A percentile compares a stretch with the other conserved stretches of the same genome.
phyloP scores from a whole-genome alignment of 2,329 filamentous ascomycete genomes.

The Colletotrichum sp. region DNA sequence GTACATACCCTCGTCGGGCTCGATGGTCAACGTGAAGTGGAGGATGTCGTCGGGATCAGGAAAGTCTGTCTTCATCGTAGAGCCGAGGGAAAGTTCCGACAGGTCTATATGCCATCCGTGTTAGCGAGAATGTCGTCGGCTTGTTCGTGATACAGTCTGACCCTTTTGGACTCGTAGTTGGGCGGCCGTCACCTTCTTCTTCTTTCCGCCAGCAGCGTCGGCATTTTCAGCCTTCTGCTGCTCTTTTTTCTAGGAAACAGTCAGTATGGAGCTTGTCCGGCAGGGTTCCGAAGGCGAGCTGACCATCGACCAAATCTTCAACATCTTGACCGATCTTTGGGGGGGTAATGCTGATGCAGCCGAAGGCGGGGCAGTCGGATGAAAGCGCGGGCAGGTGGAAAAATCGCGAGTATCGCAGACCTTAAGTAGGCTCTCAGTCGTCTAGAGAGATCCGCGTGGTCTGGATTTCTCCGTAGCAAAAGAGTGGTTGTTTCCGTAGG shows the following conservation, averaged over 20 bases:
- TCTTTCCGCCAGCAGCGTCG: constrained; percentile 76
- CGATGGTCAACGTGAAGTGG: constrained; percentile 81
- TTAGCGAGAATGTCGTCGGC: not conserved
- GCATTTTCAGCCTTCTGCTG: constrained; percentile 93
- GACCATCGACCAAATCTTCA: constrained; percentile 99
- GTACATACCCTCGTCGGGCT: constrained; percentile 88
- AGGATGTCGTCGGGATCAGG: constrained; percentile 85
- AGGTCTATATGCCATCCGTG: constrained; percentile 62
- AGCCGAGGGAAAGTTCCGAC: constrained; percentile 78
- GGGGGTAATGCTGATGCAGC: constrained; percentile 2
- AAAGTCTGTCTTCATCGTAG: constrained; percentile 83
- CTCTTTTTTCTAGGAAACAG: constrained; percentile 79
- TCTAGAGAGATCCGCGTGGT: not conserved
- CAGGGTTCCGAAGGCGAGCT: constrained; percentile 26
- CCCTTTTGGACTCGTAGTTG: constrained; percentile 97
- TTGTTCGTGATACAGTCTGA: constrained; percentile 39
- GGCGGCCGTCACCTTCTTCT: constrained; percentile 98
- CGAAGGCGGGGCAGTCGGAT: not conserved
- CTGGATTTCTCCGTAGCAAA: not conserved
- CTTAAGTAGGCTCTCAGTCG: not conserved
- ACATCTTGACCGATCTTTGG: constrained; percentile 66
- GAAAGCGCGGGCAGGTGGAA: not conserved
- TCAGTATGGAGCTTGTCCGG: not conserved
- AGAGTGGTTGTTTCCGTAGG: not conserved
- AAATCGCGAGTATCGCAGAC: not conserved